Base-by-base conservation (phyloP, 2,329 filamentous ascomycete genomes). In the Colletotrichum sidae region DNA sequence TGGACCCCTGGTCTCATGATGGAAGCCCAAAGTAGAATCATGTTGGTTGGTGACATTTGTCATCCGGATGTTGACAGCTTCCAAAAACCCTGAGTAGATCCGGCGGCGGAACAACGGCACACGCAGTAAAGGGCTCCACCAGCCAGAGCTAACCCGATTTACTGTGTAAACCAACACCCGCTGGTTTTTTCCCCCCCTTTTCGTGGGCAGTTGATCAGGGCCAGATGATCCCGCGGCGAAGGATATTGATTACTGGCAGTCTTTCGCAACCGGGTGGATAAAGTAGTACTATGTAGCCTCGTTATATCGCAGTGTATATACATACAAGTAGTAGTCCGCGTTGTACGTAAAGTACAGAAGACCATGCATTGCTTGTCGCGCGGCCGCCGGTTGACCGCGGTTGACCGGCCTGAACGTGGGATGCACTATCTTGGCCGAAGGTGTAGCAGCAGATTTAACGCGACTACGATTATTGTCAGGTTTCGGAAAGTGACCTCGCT, bases 301-400 rank as follows among this genome's bases (percentile, higher is more conserved):
- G 4, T 25, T 5, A 25, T 25, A 25, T 25, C 25, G 25, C 25
- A 25, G 25, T 25, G 25, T 25, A 5, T 25, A 25, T 25, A 25
- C 25, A 25, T 5, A 17, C 17, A 17, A 17, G 2, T 17, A 25
- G 3, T 25, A 25, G 4, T 5, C 4, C 25, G 25, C 25, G 4
- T 25, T 25, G 25, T 25, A 4, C 4, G 25, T 4, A 25, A 25
- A 25, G 25, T 25, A 25, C 25, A 25, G 4, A 25, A 25, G 46
- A 52, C 33, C 57, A 65, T 55, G 52, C 58, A 12, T 53, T 56
- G 62, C 58, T 51, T 56, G 58, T 25, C 38, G 33, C 45, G 11
- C 55, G 44, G 11, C 34, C 45, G 50, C n/a, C 49, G 49, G 33
- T 54, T 53, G 34, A 15, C 15, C 17, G 17, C 17, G 2, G 17